phyloP scores from a whole-genome alignment of 2,329 filamentous ascomycete genomes.

The Fusarium veterinarium region DNA sequence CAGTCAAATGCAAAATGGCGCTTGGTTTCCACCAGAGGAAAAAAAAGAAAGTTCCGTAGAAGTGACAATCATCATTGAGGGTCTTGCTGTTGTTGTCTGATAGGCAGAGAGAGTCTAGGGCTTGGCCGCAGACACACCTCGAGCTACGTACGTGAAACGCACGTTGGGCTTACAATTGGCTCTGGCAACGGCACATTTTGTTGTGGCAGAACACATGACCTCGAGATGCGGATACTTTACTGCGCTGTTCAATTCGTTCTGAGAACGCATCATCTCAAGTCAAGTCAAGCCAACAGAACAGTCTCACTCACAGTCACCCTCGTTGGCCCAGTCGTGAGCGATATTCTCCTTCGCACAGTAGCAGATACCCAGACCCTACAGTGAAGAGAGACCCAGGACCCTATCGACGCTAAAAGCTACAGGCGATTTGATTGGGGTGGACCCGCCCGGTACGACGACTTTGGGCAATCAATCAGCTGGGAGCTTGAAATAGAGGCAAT shows the following conservation, averaged over 20 bases:
- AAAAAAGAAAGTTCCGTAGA: slow-evolving; percentile 27
- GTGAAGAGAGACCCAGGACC: slow-evolving; percentile 12
- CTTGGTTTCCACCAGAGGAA: slow-evolving; percentile 9
- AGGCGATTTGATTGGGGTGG: slow-evolving; percentile 22
- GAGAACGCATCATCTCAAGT: neutral
- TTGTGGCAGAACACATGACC: slow-evolving; percentile 7
- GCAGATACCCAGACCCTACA: neutral
- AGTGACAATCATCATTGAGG: slow-evolving; percentile 16
- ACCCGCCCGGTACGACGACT: slow-evolving; percentile 35
- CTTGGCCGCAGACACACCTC: slow-evolving; percentile 18
- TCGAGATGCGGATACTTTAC: neutral
- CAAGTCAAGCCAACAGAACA: slow-evolving; percentile 14
- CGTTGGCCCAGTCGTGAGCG: slow-evolving; percentile 36
- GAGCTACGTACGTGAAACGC: slow-evolving; percentile 19
- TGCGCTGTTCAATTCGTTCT: neutral
- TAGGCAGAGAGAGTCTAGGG: slow-evolving; percentile 23
- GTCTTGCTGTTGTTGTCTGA: slow-evolving; percentile 19
- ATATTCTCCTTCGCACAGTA: slow-evolving; percentile 30
- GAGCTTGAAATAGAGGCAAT: slow-evolving; percentile 31
- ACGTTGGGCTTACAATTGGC: slow-evolving; percentile 24
- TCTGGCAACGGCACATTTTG: slow-evolving; percentile 6
- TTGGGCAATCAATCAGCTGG: slow-evolving; percentile 43
- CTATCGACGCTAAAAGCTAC: slow-evolving; percentile 37
- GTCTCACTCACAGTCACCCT: neutral
- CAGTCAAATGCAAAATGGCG: slow-evolving; percentile 22